A percentile compares a stretch with the other conserved stretches of the same genome.
These are phyloP conservation scores for Pestalotiopsis fici DNA, from an alignment of 2,329 filamentous ascomycete genomes.

Conservation along the genomic window DNA sequence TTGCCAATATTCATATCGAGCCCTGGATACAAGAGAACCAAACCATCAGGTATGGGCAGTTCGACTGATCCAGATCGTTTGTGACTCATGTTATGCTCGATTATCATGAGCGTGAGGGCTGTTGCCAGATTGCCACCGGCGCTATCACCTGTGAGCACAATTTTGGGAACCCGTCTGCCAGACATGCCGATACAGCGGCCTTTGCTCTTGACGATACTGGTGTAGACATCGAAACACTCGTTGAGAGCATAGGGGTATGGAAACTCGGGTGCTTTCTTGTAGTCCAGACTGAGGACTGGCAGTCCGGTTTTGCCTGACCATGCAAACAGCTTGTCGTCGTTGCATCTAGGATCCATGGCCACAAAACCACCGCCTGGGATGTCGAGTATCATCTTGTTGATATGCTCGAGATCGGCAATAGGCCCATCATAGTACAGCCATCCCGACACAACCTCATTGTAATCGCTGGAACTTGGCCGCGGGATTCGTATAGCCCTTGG, in stretches of 20 bases:
- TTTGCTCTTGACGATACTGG: conserved; percentile 69
- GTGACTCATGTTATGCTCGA: conserved; percentile 69
- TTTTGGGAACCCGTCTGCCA: conserved; percentile 63
- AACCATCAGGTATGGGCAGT: conserved; percentile 74
- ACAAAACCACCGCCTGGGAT: conserved; percentile 95
- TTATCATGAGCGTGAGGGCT: conserved; percentile 82
- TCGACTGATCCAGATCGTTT: conserved; percentile 56
- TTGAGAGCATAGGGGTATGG: conserved; percentile 85
- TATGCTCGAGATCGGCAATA: conserved; percentile 72
- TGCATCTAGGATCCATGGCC: conserved; percentile 91
- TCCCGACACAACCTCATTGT: conserved; percentile 77
- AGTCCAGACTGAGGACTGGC: conserved; percentile 90
- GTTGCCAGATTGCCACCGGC: conserved; percentile 82
- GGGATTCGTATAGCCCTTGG: conserved; percentile 84
- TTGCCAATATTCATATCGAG: conserved; percentile 97
- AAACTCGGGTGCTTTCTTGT: conserved; percentile 82
- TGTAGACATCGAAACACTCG: conserved; percentile 85
- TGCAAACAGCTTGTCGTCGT: conserved; percentile 89
- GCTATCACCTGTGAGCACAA: conserved; percentile 78
- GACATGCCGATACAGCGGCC: conserved; percentile 77
- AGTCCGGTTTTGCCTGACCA: conserved; percentile 89
- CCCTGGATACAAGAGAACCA: conserved; percentile 85
- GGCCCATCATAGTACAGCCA: conserved; percentile 97
- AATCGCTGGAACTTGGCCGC: conserved; percentile 76
- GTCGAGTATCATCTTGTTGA: conserved; percentile 81